These are phyloP conservation scores for Neonectria sp. DNA, from an alignment of 2,329 filamentous ascomycete species.

Conservation along the genomic window DNA sequence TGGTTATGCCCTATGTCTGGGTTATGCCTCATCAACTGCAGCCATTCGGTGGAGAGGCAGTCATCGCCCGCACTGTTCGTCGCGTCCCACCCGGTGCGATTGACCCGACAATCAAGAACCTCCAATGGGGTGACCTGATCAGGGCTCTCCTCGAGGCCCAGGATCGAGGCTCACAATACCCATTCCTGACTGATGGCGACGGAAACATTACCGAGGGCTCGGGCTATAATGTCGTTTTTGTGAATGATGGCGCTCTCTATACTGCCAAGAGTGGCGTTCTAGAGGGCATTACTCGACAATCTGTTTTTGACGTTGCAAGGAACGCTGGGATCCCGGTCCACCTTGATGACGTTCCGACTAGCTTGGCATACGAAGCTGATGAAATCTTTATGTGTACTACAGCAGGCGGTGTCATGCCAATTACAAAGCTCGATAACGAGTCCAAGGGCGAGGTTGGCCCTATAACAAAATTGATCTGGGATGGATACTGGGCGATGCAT, in stretches of 20 bases:
- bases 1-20: constrained; percentile 65
- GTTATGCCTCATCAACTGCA: constrained; percentile 64
- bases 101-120: constrained; percentile 67
- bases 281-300: constrained; percentile 64
- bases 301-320: constrained; percentile 60
- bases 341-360: constrained; percentile 59
- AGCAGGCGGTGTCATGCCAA: constrained; percentile 68
- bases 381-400: constrained; percentile 69
- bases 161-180: constrained; percentile 63
- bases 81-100: constrained; percentile 61
- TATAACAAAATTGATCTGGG: constrained; percentile 65
- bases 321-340: constrained; percentile 52
- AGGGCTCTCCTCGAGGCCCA: constrained; percentile 62
- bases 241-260: constrained; percentile 61
- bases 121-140: constrained; percentile 66
- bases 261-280: constrained; percentile 64
- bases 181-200: constrained; percentile 66
- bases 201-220: constrained; percentile 65
- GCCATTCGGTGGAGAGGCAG: constrained; percentile 55
- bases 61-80: constrained; percentile 62
- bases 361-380: constrained; percentile 58
- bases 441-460: constrained; percentile 59
- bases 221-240: constrained; percentile 63
- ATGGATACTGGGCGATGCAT: constrained; percentile 66
- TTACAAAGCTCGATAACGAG: constrained; percentile 61